A percentile compares a stretch with the other conserved stretches of the same genome.
Conservation (phyloP, 805 yeast genomes). For the Myxozyma vanderwaltii region DNA sequence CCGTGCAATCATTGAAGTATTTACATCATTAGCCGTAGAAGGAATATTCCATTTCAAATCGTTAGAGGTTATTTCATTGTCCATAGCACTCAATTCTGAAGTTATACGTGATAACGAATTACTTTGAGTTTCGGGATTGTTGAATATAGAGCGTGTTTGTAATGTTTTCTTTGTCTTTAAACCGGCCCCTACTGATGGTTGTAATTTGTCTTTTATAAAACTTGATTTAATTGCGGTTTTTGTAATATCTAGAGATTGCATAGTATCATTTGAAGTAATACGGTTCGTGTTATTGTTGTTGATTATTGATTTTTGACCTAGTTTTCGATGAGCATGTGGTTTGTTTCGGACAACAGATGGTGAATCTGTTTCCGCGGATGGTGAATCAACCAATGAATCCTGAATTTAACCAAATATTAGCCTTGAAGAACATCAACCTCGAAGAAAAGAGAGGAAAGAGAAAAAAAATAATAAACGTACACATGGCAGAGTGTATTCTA, state of each 20-base stretch:
- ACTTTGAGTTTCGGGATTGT: background rate
- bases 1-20: background rate
- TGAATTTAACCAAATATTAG: background rate
- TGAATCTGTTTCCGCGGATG: background rate
- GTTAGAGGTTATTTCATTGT: background rate
- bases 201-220: background rate
- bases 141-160: background rate
- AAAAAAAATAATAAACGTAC: constrained; percentile 6
- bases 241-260: background rate
- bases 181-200: background rate
- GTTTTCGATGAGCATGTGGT: background rate
- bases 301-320: background rate
- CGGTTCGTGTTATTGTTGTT: background rate
- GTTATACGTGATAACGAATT: background rate
- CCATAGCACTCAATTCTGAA: background rate
- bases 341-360: constrained; percentile 10
- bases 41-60: background rate
- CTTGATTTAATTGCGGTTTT: too few species aligned
- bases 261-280: background rate
- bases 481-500: constrained; percentile 17
- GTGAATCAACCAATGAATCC: background rate
- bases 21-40: background rate
- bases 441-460: too few species aligned
- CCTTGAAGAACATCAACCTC: too few species aligned
- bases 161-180: too few species aligned